Evolutionary conservation across 164 flowering plant genomes (phyloP).

Genomic region (Hamamelis virginiana): DNA sequence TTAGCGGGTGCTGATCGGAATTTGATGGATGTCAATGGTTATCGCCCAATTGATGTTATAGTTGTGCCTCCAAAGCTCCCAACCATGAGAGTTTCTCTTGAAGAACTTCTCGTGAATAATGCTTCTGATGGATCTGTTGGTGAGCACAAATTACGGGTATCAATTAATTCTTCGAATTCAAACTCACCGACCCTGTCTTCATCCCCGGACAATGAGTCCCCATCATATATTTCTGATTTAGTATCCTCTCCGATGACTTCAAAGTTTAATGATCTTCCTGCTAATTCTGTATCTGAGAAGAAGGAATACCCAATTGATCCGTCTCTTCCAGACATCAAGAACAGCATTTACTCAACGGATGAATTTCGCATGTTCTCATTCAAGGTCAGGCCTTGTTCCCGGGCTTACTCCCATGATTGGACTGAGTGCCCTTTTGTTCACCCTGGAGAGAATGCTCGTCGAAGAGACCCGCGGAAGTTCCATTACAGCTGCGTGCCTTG

Average conservation of each 20-base stretch:
- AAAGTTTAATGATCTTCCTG: slow-evolving; percentile 22
- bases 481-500: slow-evolving; percentile 74
- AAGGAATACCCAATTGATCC: slow-evolving; percentile 61
- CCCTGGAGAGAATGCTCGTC: slow-evolving; percentile 69
- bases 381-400: slow-evolving; percentile 62
- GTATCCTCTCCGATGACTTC: slow-evolving; percentile 18
- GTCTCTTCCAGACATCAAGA: slow-evolving; percentile 62
- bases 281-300: slow-evolving; percentile 33
- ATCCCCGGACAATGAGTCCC: slow-evolving; percentile 29
- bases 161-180: slow-evolving; percentile 18
- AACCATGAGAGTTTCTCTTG: slow-evolving; percentile 25
- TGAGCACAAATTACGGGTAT: slow-evolving; percentile 18
- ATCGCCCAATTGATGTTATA: slow-evolving; percentile 48
- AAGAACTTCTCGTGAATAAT: slow-evolving; percentile 25
- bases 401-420: slow-evolving; percentile 77
- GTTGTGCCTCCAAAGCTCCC: slow-evolving; percentile 35
- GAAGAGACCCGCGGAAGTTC: slow-evolving; percentile 62
- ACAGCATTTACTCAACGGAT: slow-evolving; percentile 57
- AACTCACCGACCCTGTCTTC: slow-evolving; percentile 34
- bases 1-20: slow-evolving; percentile 43
- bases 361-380: slow-evolving; percentile 70
- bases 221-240: slow-evolving; percentile 24
- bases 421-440: slow-evolving; percentile 77
- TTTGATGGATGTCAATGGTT: slow-evolving; percentile 32
- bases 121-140: slow-evolving; percentile 12